Percentiles rank a stretch among this genome's conserved stretches.
phyloP scores from a whole-genome alignment of 2,329 filamentous ascomycete genomes.

The Trichoderma atroviride region DNA sequence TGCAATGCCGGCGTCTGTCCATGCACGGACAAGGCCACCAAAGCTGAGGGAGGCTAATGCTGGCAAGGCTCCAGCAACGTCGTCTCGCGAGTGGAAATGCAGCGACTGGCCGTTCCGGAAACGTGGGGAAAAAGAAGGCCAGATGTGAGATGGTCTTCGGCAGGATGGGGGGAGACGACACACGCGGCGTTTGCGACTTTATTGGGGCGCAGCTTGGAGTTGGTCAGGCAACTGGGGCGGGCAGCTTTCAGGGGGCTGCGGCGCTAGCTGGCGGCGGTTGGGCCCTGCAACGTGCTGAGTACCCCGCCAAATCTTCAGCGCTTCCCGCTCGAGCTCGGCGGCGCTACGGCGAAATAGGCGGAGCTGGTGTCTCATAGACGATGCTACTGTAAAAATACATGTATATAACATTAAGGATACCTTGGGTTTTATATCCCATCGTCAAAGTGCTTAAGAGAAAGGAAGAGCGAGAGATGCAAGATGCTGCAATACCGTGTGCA shows the following conservation, averaged over 20 bases:
- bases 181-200: constrained; percentile 22
- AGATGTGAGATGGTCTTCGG: neutral
- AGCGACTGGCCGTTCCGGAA: neutral
- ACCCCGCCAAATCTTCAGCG: constrained; percentile 27
- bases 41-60: neutral
- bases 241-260: constrained; percentile 7
- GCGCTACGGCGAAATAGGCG: constrained; percentile 3
- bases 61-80: neutral
- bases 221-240: constrained; percentile 21
- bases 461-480: neutral
- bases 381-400: neutral
- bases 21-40: constrained; percentile 5
- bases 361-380: neutral
- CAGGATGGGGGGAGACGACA: constrained; percentile 15
- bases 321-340: neutral
- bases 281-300: constrained; percentile 9
- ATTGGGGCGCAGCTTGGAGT: constrained; percentile 26
- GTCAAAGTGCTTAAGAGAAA: neutral
- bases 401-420: neutral
- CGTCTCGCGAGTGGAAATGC: constrained; percentile 2
- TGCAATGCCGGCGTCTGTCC: constrained; percentile 26
- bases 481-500: neutral
- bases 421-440: neutral
- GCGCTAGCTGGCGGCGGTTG: constrained; percentile 10
- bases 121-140: constrained; percentile 17